These are phyloP conservation scores for Trametes sp. DNA, from an alignment of 1,284 basidiomycete species.

Conservation along the genomic window DNA sequence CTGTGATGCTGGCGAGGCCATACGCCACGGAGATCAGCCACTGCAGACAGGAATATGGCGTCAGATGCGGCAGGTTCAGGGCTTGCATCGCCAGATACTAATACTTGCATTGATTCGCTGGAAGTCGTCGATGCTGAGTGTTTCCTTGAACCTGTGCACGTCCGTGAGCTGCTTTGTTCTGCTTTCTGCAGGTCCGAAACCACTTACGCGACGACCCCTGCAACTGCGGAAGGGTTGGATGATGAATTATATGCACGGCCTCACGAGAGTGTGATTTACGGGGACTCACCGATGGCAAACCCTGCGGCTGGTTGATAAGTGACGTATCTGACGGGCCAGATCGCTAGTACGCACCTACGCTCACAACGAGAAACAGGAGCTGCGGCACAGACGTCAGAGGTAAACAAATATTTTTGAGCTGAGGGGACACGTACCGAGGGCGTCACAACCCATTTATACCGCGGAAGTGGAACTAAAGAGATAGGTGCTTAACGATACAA, in stretches of 20 bases:
- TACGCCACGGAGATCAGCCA: constrained; percentile 17
- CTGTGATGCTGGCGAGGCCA: constrained; percentile 2
- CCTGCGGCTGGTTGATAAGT: background rate
- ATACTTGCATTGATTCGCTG: background rate
- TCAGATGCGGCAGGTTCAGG: too few species aligned
- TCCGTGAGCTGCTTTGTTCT: background rate
- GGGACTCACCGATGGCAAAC: background rate
- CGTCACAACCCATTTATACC: too few species aligned
- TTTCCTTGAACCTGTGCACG: background rate
- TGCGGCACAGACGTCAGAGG: too few species aligned
- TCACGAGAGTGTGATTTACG: too few species aligned
- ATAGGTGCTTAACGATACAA: too few species aligned
- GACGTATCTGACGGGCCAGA: background rate
- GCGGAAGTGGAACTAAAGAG: too few species aligned
- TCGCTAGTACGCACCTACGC: background rate
- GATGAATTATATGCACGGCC: too few species aligned
- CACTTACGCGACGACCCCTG: background rate
- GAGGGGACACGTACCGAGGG: too few species aligned
- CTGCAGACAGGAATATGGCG: background rate
- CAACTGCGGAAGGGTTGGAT: background rate
- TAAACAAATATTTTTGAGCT: too few species aligned
- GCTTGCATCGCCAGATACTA: too few species aligned
- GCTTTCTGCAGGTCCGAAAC: background rate
- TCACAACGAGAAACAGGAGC: background rate
- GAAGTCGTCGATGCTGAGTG: background rate